These are phyloP conservation scores for Aspergillus leporis DNA, from an alignment of 495 filamentous ascomycete species.

Conservation along the genomic window DNA sequence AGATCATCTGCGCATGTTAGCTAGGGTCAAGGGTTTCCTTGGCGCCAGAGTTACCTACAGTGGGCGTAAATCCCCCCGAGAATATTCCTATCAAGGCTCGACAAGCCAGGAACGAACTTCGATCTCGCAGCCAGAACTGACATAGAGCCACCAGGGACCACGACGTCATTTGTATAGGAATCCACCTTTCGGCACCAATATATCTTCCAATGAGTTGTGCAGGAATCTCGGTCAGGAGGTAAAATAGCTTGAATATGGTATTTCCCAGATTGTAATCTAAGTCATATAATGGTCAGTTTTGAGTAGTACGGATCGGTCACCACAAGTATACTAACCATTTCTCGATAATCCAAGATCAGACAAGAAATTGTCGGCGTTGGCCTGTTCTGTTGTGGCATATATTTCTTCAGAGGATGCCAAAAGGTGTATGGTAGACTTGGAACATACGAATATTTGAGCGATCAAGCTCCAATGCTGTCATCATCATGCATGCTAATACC, in stretches of 20 bases:
- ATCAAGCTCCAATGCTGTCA: conserved; percentile 22
- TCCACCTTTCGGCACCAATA: conserved; percentile 74
- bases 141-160: conserved; percentile 66
- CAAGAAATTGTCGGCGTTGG: conserved; percentile 55
- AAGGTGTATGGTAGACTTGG: too few species aligned
- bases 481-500: conserved; percentile 51
- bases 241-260: conserved; percentile 28
- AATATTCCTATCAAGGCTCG: conserved; percentile 66
- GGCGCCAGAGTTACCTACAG: conserved; percentile 52
- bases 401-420: background rate
- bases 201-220: conserved; percentile 66
- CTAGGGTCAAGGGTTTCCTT: conserved; percentile 8
- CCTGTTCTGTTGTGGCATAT: conserved; percentile 29
- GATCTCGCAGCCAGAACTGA: conserved; percentile 61
- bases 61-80: conserved; percentile 57
- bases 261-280: conserved; percentile 36
- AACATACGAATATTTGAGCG: conserved; percentile 13
- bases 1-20: conserved; percentile 28
- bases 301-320: background rate
- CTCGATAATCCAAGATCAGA: conserved; percentile 54
- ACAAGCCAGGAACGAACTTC: conserved; percentile 58
- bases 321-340: conserved; percentile 32
- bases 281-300: background rate
- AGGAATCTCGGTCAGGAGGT: conserved; percentile 54
- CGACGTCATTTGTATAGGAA: conserved; percentile 69